phyloP scores from a whole-genome alignment of 2,329 filamentous ascomycete species.

The Pestalotiopsis sp. region DNA sequence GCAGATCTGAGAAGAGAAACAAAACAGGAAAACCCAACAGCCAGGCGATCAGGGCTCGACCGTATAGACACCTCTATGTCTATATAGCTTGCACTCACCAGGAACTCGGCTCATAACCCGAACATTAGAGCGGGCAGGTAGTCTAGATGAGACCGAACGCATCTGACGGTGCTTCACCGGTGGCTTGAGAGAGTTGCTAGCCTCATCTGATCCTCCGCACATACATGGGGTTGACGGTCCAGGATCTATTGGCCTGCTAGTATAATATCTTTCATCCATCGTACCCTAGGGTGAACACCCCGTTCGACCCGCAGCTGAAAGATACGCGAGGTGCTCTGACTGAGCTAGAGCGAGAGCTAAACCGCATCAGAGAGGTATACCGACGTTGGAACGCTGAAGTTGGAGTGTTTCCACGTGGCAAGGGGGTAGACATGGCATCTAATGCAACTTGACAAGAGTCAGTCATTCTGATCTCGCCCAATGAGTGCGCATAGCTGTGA shows the following conservation, averaged over 20 bases:
- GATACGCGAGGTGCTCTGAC: neutral
- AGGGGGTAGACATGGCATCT: neutral
- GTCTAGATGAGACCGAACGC: constrained; percentile 9
- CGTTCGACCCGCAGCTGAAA: neutral
- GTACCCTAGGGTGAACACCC: neutral
- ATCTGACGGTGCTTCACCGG: constrained; percentile 3
- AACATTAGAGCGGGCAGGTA: neutral
- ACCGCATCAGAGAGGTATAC: neutral
- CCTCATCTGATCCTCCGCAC: neutral
- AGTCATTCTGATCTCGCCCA: neutral
- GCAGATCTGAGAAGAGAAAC: neutral
- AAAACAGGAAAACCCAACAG: neutral
- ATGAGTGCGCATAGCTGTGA: neutral
- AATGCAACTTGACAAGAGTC: neutral
- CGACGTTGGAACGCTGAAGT: neutral
- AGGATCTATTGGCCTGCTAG: neutral
- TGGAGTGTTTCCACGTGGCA: neutral
- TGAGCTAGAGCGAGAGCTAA: neutral
- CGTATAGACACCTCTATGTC: neutral
- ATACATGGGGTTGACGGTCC: neutral
- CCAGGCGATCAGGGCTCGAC: neutral
- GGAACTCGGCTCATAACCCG: neutral
- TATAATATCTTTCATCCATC: neutral
- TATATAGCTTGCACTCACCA: neutral
- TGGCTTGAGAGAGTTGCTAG: neutral